phyloP scores from a whole-genome alignment of 202 grass and related monocot species.

The Zizania palustris region DNA sequence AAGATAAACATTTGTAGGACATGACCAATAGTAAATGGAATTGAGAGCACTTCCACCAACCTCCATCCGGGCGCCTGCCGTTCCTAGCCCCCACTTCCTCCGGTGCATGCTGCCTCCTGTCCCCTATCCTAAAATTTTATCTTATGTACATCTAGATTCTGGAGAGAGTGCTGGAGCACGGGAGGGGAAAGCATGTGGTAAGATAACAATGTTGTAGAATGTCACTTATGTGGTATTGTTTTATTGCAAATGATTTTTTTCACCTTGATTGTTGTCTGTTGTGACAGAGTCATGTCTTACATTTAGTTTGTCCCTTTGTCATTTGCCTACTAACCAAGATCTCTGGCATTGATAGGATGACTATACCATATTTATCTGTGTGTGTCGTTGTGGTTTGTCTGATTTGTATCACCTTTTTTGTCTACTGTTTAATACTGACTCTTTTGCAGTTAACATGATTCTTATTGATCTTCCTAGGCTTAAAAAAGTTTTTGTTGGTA shows the following conservation, averaged over 20 bases:
- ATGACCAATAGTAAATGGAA: too few relatives aligned
- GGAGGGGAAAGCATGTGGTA: too few relatives aligned
- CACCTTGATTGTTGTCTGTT: conserved; percentile 31
- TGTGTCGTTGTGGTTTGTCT: conserved; percentile 4
- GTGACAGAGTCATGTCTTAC: conserved; percentile 19
- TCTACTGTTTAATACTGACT: conserved; percentile 33
- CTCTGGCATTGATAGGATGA: not conserved
- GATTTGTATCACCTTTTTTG: not conserved
- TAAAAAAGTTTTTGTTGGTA: conserved; percentile 96
- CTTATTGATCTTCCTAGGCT: conserved; percentile 98
- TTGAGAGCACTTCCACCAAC: too few relatives aligned
- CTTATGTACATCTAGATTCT: too few relatives aligned
- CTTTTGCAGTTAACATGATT: conserved; percentile 86
- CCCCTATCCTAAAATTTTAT: too few relatives aligned
- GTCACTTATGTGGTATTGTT: not conserved
- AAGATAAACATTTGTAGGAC: too few relatives aligned
- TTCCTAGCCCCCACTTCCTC: too few relatives aligned
- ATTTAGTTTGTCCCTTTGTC: not conserved
- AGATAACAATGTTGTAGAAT: conserved; percentile 31
- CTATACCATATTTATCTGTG: not conserved
- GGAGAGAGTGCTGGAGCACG: too few relatives aligned
- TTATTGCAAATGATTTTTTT: not conserved
- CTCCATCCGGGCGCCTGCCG: too few relatives aligned
- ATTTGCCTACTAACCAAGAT: not conserved
- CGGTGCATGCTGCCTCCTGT: too few relatives aligned